Evolutionary conservation across 305 asterid species (phyloP).

Genomic region (Fraxinus dipetala): DNA sequence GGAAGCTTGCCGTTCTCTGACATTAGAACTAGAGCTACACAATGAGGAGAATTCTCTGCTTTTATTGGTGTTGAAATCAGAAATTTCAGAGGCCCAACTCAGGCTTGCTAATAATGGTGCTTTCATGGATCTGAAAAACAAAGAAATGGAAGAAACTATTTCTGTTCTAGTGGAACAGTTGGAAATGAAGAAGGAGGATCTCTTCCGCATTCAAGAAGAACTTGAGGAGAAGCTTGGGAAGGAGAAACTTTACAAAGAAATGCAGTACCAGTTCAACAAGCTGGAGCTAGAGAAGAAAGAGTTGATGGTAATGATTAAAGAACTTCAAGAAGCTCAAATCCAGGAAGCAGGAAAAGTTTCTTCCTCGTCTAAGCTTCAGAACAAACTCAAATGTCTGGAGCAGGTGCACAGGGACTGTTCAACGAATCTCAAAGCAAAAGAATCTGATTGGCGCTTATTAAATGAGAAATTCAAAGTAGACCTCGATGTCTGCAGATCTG

Average conservation of each 20-base stretch:
- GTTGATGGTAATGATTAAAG: conserved; percentile 49
- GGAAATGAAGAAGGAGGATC: conserved; percentile 45
- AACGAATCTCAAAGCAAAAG: conserved; percentile 39
- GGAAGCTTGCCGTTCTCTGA: conserved; percentile 46
- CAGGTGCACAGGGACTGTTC: conserved; percentile 53
- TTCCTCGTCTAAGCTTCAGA: conserved; percentile 63
- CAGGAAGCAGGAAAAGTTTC: conserved; percentile 52
- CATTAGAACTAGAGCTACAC: conserved; percentile 42
- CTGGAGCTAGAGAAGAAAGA: conserved; percentile 77
- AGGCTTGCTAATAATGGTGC: conserved; percentile 36
- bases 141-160: conserved; percentile 29
- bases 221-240: conserved; percentile 56
- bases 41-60: conserved; percentile 52
- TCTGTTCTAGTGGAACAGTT: conserved; percentile 37
- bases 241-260: conserved; percentile 67
- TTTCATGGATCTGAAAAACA: conserved; percentile 30
- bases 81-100: conserved; percentile 44
- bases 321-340: conserved; percentile 71
- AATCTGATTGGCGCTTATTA: conserved; percentile 42
- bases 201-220: conserved; percentile 43
- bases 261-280: conserved; percentile 69
- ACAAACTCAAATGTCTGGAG: conserved; percentile 61
- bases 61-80: conserved; percentile 56
- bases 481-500: conserved; percentile 31
- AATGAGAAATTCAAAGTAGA: conserved; percentile 45